Percentiles rank a stretch among this genome's conserved stretches.
Conservation (phyloP, 495 filamentous ascomycete genomes). For the Amorphotheca resinae region DNA sequence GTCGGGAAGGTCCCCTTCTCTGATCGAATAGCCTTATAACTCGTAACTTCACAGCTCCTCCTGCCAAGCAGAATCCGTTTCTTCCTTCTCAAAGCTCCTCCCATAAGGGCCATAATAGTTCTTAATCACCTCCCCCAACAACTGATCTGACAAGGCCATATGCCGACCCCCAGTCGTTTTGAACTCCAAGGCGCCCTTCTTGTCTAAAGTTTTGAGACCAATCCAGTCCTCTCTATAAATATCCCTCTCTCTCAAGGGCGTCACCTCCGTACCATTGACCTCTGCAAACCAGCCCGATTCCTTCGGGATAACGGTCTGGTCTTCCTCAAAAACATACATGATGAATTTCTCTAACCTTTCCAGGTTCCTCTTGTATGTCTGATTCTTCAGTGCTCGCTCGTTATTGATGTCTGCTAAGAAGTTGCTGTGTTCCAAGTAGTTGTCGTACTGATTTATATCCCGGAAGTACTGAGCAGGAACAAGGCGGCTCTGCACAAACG, state of each 20-base stretch:
- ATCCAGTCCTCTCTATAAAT: conserved; percentile 93
- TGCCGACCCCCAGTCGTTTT: conserved; percentile 57
- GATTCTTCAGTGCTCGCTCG: conserved; percentile 65
- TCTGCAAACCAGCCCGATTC: conserved; percentile 88
- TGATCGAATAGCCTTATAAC: too few relatives aligned
- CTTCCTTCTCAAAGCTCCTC: conserved; percentile 22
- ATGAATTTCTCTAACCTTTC: conserved; percentile 61
- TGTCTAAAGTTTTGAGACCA: conserved; percentile 69
- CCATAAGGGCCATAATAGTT: conserved; percentile 54
- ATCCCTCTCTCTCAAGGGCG: conserved; percentile 51
- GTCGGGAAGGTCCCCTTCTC: too few relatives aligned
- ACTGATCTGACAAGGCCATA: conserved; percentile 65
- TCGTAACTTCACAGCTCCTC: too few relatives aligned
- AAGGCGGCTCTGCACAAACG: conserved; percentile 59
- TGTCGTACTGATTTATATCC: conserved; percentile 52
- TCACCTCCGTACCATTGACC: conserved; percentile 59
- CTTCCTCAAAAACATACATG: conserved; percentile 83
- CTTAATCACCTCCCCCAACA: conserved; percentile 53
- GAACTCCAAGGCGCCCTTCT: conserved; percentile 69
- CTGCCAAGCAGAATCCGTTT: too few relatives aligned
- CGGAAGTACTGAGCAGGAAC: conserved; percentile 96
- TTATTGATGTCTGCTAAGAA: conserved; percentile 99
- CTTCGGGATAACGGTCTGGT: conserved; percentile 78
- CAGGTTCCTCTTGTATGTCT: conserved; percentile 60
- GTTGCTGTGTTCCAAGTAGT: conserved; percentile 73